Percentiles rank a stretch among this genome's conserved stretches.
These are phyloP conservation scores for Euphorbia schlechtendalii DNA, from an alignment of 441 rosid species.

Conservation along the genomic window DNA sequence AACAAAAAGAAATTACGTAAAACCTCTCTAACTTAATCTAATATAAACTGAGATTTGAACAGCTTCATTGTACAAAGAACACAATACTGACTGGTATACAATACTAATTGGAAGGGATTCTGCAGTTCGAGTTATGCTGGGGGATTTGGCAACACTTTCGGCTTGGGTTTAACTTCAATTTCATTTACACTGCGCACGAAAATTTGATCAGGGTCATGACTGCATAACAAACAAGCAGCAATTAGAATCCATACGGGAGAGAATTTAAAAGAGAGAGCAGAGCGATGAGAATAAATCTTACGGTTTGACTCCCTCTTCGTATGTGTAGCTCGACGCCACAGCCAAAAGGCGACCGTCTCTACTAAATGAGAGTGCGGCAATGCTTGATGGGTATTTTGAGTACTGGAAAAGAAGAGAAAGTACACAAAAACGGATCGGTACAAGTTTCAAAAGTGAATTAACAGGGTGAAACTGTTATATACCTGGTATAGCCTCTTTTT, in stretches of 20 bases:
- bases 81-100: neutral
- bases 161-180: slow-evolving; percentile 85
- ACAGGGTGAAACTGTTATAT: slow-evolving; percentile 8
- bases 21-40: neutral
- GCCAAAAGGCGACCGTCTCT: slow-evolving; percentile 90
- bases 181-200: slow-evolving; percentile 69
- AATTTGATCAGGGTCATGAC: slow-evolving; percentile 83
- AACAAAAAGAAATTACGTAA: neutral
- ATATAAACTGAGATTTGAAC: neutral
- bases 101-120: slow-evolving; percentile 1
- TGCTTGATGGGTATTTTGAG: slow-evolving; percentile 82
- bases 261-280: neutral
- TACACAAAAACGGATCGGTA: neutral
- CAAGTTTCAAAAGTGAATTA: neutral
- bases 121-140: slow-evolving; percentile 35
- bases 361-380: slow-evolving; percentile 89
- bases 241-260: slow-evolving; percentile 3
- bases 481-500: slow-evolving; percentile 98
- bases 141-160: slow-evolving; percentile 69
- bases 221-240: slow-evolving; percentile 27
- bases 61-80: slow-evolving; percentile 16
- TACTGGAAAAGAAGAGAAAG: slow-evolving; percentile 40
- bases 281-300: slow-evolving; percentile 25
- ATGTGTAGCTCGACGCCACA: slow-evolving; percentile 98
- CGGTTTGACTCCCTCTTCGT: slow-evolving; percentile 93